Evolutionary conservation across 495 filamentous ascomycete species (phyloP).

Genomic region (Annulohypoxylon nitens): DNA sequence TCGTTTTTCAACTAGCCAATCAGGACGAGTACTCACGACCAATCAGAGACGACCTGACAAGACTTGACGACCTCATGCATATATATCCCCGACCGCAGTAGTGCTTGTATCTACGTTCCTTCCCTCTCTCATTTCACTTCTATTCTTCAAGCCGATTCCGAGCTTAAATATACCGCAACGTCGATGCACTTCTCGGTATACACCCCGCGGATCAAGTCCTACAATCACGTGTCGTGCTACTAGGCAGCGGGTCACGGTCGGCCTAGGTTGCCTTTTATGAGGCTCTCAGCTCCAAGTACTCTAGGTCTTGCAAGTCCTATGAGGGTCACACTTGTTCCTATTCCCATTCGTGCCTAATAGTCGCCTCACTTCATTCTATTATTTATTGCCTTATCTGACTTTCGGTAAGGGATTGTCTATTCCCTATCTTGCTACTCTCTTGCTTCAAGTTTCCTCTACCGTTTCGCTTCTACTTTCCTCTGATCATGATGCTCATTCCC

Average conservation of each 20-base stretch:
- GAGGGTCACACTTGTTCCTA: constrained; percentile 26
- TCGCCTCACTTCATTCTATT: constrained; percentile 4
- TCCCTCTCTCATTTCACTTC: neutral
- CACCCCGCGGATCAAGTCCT: constrained; percentile 33
- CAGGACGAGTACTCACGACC: constrained; percentile 26
- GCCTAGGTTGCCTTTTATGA: constrained; percentile 39
- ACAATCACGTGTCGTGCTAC: constrained; percentile 41
- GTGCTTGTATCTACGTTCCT: neutral
- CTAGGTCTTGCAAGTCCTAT: constrained; percentile 33
- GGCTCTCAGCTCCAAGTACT: constrained; percentile 16
- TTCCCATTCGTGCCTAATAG: constrained; percentile 24
- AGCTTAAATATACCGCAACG: constrained; percentile 6
- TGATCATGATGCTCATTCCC: neutral
- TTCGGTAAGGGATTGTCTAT: constrained; percentile 1
- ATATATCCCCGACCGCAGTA: constrained; percentile 18
- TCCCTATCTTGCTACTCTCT: neutral
- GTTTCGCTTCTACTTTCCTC: neutral
- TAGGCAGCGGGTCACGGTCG: constrained; percentile 37
- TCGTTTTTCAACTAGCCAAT: constrained; percentile 21
- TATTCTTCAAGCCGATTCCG: neutral
- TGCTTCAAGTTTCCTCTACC: neutral
- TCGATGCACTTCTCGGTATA: neutral
- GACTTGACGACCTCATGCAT: constrained; percentile 24
- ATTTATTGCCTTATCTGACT: neutral
- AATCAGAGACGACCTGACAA: constrained; percentile 26